phyloP scores from a whole-genome alignment of 768 basidiomycete species.

The Rossbeevera mucosa region DNA sequence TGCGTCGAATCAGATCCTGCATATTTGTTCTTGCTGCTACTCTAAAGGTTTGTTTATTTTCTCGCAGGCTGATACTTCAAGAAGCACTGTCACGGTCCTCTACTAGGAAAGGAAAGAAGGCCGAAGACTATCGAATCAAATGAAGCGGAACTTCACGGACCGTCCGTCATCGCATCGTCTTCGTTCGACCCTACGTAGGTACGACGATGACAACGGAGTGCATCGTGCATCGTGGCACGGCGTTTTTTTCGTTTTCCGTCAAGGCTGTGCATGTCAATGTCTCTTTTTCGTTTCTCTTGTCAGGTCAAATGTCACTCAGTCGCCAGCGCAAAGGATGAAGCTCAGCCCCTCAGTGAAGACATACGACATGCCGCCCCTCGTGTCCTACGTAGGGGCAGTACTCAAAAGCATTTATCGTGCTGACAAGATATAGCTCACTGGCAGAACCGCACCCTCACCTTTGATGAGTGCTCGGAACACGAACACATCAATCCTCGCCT shows the following conservation, averaged over 20 bases:
- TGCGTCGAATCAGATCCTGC: not conserved
- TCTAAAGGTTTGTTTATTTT: not conserved
- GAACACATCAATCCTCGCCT: not conserved
- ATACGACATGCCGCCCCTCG: not conserved
- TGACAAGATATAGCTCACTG: not conserved
- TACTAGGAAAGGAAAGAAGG: not conserved
- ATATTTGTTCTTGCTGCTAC: not conserved
- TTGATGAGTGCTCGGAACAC: not conserved
- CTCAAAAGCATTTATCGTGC: not conserved
- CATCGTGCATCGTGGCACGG: not conserved
- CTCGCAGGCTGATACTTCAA: not conserved
- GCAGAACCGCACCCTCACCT: not conserved
- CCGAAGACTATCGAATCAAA: not conserved
- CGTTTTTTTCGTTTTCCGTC: not conserved
- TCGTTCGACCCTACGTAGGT: not conserved
- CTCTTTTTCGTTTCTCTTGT: not conserved
- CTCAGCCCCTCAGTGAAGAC: not conserved
- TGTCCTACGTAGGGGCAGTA: not conserved
- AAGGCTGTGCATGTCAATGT: not conserved
- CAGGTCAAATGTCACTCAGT: not conserved
- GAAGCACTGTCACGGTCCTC: not conserved
- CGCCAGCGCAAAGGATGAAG: not conserved
- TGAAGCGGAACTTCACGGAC: not conserved
- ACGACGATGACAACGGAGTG: not conserved
- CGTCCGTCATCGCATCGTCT: not conserved